These are phyloP conservation scores for Testicularia cyperi DNA, from an alignment of 1,284 basidiomycete genomes.

Conservation along the genomic window DNA sequence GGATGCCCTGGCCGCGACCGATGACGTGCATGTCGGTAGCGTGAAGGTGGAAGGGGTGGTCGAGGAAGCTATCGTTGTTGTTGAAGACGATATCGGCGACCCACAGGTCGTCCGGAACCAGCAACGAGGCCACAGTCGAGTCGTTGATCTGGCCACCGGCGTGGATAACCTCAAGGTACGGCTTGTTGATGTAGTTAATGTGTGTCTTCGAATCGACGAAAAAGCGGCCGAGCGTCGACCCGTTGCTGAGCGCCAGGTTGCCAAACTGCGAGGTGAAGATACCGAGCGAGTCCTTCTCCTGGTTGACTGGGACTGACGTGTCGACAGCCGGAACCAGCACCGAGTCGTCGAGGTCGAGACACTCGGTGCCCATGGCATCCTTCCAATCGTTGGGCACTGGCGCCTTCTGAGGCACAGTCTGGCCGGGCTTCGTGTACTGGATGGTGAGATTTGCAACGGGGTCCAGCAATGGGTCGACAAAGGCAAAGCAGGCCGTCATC, in stretches of 20 bases:
- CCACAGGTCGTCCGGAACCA: slow-evolving; percentile 28
- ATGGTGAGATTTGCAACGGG: slow-evolving; percentile 24
- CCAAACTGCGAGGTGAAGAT: slow-evolving; percentile 37
- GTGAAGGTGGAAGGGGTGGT: slow-evolving; percentile 58
- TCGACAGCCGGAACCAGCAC: slow-evolving; percentile 43
- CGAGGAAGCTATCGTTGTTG: slow-evolving; percentile 54
- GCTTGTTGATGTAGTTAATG: slow-evolving; percentile 51
- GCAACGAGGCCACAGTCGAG: slow-evolving; percentile 18
- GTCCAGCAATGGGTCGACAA: slow-evolving; percentile 26
- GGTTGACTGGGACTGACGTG: slow-evolving; percentile 14
- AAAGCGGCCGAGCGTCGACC: slow-evolving; percentile 26
- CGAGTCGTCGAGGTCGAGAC: slow-evolving; percentile 29
- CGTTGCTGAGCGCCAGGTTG: slow-evolving; percentile 21
- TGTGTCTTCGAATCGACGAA: slow-evolving; percentile 37
- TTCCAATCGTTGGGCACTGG: slow-evolving; percentile 37
- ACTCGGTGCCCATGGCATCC: slow-evolving; percentile 13
- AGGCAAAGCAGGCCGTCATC: slow-evolving; percentile 31
- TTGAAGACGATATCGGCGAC: slow-evolving; percentile 57
- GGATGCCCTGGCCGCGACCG: slow-evolving; percentile 52
- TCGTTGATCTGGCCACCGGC: slow-evolving; percentile 16
- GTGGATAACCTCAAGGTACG: slow-evolving; percentile 39
- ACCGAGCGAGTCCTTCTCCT: slow-evolving; percentile 11
- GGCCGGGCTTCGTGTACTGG: slow-evolving; percentile 16
- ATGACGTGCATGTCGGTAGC: slow-evolving; percentile 51
- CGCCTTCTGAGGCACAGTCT: neutral